Evolutionary conservation across 1,284 basidiomycete genomes (phyloP).

Genomic region (Anthracocystis setariae): DNA sequence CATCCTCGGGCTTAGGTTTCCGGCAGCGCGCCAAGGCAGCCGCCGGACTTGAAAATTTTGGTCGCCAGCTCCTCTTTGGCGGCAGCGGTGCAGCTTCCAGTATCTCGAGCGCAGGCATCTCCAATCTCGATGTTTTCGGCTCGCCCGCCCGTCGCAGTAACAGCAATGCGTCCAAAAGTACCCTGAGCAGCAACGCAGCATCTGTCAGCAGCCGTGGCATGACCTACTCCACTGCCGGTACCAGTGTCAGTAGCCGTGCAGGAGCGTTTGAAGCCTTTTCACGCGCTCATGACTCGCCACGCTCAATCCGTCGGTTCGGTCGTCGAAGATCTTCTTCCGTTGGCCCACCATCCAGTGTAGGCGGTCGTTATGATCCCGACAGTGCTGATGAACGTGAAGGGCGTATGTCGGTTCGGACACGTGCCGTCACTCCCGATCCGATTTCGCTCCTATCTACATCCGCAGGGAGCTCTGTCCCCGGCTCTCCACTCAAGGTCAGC

Average conservation of each 20-base stretch:
- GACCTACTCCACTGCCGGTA: conserved; percentile 52
- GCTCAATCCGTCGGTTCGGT: conserved; percentile 28
- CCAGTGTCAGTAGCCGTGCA: conserved; percentile 55
- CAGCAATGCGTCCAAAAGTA: conserved; percentile 54
- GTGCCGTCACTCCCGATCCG: conserved; percentile 34
- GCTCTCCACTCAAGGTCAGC: conserved; percentile 8
- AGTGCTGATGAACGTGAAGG: conserved; percentile 28
- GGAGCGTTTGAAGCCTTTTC: conserved; percentile 28
- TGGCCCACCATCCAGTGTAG: conserved; percentile 26
- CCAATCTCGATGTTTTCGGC: conserved; percentile 52
- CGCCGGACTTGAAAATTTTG: conserved; percentile 55
- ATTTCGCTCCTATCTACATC: conserved; percentile 23
- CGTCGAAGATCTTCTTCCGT: conserved; percentile 38
- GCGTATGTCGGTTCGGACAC: conserved; percentile 9
- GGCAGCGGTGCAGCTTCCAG: conserved; percentile 34
- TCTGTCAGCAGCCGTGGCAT: conserved; percentile 45
- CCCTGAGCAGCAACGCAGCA: conserved; percentile 39
- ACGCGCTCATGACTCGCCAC: conserved; percentile 24
- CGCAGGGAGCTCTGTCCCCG: conserved; percentile 2
- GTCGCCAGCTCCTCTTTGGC: conserved; percentile 50
- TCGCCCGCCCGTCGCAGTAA: conserved; percentile 49
- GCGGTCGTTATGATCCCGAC: conserved; percentile 16
- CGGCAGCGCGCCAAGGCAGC: conserved; percentile 53
- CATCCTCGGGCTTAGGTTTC: conserved; percentile 34
- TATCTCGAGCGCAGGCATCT: conserved; percentile 42